phyloP scores from a whole-genome alignment of 148 eudicot species.

The Fagopyrum homotropicum region DNA sequence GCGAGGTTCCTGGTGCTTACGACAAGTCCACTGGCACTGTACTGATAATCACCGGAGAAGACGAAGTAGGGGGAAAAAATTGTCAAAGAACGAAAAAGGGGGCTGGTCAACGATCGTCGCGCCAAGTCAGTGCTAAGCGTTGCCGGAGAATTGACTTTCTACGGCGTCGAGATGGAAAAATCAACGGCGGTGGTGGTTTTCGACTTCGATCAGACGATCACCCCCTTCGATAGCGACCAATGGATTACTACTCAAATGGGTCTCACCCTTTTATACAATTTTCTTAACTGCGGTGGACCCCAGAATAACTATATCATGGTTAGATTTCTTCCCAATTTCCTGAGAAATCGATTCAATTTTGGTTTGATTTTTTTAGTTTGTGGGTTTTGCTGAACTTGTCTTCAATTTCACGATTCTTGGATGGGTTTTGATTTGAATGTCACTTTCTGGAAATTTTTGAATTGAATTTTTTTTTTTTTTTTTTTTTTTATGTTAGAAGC shows the following conservation, averaged over 20 bases:
- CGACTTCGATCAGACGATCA: constrained; percentile 15
- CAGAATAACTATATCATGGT: constrained; percentile 11
- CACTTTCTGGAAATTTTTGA: too few species aligned
- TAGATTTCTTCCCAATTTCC: not conserved
- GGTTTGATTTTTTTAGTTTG: not conserved
- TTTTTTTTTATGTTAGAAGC: too few species aligned
- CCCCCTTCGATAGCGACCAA: constrained; percentile 9
- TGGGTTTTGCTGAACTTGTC: not conserved
- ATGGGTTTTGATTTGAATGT: not conserved
- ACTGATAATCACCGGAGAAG: not conserved
- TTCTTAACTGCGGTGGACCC: not conserved
- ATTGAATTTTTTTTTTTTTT: too few species aligned
- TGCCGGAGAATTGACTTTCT: not conserved
- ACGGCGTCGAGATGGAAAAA: not conserved
- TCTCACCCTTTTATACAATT: constrained; percentile 11
- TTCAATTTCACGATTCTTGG: not conserved
- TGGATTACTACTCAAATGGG: constrained; percentile 13
- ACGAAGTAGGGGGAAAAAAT: not conserved
- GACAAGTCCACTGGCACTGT: not conserved
- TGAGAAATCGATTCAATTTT: not conserved
- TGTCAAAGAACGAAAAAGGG: too few species aligned
- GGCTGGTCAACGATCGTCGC: not conserved
- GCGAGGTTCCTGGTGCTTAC: not conserved
- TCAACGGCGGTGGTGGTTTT: not conserved
- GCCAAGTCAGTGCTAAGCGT: not conserved